A percentile compares a stretch with the other conserved stretches of the same genome.
phyloP scores from a whole-genome alignment of 306 rosid genomes.

The Cyamopsis tetragonoloba region DNA sequence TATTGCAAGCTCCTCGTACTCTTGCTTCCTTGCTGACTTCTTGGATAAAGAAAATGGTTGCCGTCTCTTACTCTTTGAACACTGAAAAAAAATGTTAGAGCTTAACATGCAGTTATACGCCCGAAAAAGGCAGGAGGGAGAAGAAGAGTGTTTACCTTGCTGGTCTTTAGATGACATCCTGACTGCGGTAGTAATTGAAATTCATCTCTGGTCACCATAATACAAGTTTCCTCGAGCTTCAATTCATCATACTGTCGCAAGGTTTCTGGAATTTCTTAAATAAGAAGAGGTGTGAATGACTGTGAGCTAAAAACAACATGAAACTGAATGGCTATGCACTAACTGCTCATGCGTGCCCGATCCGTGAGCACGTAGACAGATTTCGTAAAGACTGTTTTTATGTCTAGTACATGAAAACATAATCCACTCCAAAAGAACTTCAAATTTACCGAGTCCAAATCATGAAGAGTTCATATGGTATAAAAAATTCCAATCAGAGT shows the following conservation, averaged over 20 bases:
- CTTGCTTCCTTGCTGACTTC: constrained; percentile 67
- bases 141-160: constrained; percentile 48
- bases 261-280: constrained; percentile 37
- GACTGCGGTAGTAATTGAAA: constrained; percentile 31
- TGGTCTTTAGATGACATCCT: constrained; percentile 28
- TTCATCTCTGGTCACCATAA: constrained; percentile 59
- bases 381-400: neutral
- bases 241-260: constrained; percentile 20
- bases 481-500: neutral
- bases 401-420: neutral
- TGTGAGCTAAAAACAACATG: neutral
- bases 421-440: neutral
- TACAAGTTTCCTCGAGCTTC: constrained; percentile 68
- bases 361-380: neutral
- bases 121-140: neutral
- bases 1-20: constrained; percentile 70
- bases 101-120: neutral
- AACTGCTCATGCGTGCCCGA: neutral
- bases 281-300: constrained; percentile 13
- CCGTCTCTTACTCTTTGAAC: constrained; percentile 50
- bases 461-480: neutral
- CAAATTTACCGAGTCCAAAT: constrained; percentile 2
- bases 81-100: constrained; percentile 6
- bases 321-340: neutral
- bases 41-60: constrained; percentile 52